phyloP scores from a whole-genome alignment of 768 basidiomycete species.

The Pholiota molesta region DNA sequence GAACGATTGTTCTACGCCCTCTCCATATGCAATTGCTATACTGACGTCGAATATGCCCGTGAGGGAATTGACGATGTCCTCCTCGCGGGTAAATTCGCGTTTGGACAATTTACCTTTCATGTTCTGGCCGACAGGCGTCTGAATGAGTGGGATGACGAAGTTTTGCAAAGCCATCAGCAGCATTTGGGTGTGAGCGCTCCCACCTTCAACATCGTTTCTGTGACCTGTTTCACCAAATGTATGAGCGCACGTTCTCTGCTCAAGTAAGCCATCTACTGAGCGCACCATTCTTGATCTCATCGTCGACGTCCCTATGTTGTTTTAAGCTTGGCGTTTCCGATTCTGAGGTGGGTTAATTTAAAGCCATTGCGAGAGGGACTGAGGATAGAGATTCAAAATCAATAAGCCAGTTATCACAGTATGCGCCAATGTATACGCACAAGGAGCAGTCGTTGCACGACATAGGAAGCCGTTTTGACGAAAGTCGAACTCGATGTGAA shows the following conservation, averaged over 20 bases:
- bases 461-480: no score
- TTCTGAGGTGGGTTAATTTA: no score
- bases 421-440: no score
- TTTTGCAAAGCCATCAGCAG: background rate
- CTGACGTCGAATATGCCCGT: conserved; percentile 1
- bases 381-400: background rate
- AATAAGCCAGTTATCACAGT: no score
- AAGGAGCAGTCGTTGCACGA: no score
- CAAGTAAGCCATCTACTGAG: no score
- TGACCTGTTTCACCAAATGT: background rate
- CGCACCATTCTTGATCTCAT: no score
- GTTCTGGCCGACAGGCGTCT: background rate
- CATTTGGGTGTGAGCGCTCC: background rate
- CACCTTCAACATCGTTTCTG: background rate
- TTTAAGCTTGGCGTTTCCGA: no score
- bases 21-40: conserved; percentile 4
- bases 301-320: no score
- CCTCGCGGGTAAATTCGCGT: background rate
- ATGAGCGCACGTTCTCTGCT: background rate
- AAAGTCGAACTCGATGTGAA: no score
- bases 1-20: conserved; percentile 3
- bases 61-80: background rate
- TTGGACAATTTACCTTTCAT: background rate
- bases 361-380: no score
- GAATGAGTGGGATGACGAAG: background rate